These are phyloP conservation scores for Calycina marina DNA, from an alignment of 2,329 filamentous ascomycete species.

Conservation along the genomic window DNA sequence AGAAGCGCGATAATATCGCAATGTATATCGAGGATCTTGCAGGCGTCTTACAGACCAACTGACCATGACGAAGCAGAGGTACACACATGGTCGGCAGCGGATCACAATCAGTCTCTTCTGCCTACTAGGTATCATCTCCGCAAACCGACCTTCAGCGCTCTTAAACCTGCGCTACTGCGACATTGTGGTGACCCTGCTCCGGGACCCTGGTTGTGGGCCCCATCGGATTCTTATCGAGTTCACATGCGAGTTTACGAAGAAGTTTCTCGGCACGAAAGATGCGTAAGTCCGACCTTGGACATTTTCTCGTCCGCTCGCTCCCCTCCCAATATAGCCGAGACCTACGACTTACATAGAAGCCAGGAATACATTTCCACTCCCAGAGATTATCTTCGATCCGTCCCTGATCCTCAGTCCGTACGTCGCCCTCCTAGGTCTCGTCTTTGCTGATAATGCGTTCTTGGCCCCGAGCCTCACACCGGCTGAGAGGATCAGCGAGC, in stretches of 20 bases:
- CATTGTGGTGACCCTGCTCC: constrained; percentile 8
- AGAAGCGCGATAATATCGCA: not conserved
- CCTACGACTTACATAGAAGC: constrained; percentile 5
- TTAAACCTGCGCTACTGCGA: constrained; percentile 9
- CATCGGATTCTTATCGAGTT: constrained; percentile 8
- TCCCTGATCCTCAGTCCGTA: constrained; percentile 25
- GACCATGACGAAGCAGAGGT: constrained; percentile 1
- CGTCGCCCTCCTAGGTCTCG: constrained; percentile 22
- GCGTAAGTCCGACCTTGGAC: constrained; percentile 3
- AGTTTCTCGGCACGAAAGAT: constrained; percentile 7
- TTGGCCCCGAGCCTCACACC: constrained; percentile 14
- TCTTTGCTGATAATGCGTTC: constrained; percentile 19
- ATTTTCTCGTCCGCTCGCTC: not conserved
- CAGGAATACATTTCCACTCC: constrained; percentile 23
- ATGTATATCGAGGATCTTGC: not conserved
- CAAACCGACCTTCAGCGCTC: constrained; percentile 4
- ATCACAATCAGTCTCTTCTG: not conserved
- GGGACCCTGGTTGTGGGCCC: constrained; percentile 4
- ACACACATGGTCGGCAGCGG: constrained; percentile 1
- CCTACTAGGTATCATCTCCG: not conserved
- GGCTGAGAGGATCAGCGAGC: constrained; percentile 10
- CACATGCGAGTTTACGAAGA: constrained; percentile 8
- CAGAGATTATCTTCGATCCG: constrained; percentile 24
- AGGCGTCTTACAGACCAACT: not conserved
- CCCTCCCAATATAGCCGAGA: constrained; percentile 1